A percentile compares a stretch with the other conserved stretches of the same genome.
phyloP scores from a whole-genome alignment of 2,329 filamentous ascomycete genomes.

The Harringtonia aguacate region DNA sequence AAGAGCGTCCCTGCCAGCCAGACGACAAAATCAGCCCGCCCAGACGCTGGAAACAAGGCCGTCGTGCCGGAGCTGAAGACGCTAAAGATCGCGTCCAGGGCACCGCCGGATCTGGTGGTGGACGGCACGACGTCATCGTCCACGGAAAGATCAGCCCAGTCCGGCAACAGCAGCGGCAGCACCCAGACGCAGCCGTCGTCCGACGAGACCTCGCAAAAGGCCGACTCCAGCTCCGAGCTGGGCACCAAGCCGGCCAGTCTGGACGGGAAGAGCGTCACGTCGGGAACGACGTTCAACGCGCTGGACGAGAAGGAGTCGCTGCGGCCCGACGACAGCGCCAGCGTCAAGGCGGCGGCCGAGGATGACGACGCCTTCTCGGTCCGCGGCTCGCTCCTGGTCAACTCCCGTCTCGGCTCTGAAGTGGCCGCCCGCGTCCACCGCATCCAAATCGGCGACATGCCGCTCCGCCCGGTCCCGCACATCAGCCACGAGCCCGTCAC shows the following conservation, averaged over 20 bases:
- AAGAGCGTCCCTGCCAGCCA: no score
- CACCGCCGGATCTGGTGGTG: slow-evolving; percentile 35
- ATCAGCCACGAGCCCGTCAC: slow-evolving; percentile 30
- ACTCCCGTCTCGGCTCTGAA: slow-evolving; percentile 75
- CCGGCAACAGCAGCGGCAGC: slow-evolving; percentile 20
- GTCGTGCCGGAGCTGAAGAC: slow-evolving; percentile 14
- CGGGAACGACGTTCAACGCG: slow-evolving; percentile 79
- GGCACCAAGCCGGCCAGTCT: slow-evolving; percentile 79
- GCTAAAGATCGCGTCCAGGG: slow-evolving; percentile 17
- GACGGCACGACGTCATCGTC: slow-evolving; percentile 33
- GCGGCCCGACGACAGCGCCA: slow-evolving; percentile 89
- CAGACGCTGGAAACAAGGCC: not conserved
- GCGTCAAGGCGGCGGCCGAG: slow-evolving; percentile 74
- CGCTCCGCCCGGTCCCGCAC: slow-evolving; percentile 25
- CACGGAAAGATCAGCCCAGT: slow-evolving; percentile 17
- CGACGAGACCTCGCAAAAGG: slow-evolving; percentile 44
- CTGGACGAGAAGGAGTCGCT: slow-evolving; percentile 94
- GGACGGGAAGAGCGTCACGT: slow-evolving; percentile 89
- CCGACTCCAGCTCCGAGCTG: slow-evolving; percentile 53
- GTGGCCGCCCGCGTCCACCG: slow-evolving; percentile 46
- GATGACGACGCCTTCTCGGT: slow-evolving; percentile 81
- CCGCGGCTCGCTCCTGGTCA: slow-evolving; percentile 62
- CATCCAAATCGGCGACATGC: slow-evolving; percentile 44
- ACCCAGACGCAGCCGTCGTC: slow-evolving; percentile 37
- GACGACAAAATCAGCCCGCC: no score